These are phyloP conservation scores for Hypsizygus ulmarius DNA, from an alignment of 1,284 basidiomycete genomes.

Conservation along the genomic window DNA sequence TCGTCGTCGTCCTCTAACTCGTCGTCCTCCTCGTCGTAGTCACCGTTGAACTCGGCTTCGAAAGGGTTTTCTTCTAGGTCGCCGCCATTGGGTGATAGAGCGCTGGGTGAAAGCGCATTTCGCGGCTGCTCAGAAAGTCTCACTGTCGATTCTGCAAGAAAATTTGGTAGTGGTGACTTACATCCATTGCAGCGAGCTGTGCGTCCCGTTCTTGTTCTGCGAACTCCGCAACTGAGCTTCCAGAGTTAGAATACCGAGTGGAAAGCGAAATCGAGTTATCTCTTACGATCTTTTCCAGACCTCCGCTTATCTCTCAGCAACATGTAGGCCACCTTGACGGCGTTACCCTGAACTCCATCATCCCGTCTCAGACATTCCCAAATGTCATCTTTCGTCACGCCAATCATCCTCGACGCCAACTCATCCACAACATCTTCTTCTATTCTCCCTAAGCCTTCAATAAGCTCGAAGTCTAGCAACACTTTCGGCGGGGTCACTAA, in stretches of 20 bases:
- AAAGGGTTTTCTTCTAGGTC: constrained; percentile 74
- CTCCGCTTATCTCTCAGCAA: constrained; percentile 87
- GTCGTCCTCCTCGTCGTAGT: constrained; percentile 56
- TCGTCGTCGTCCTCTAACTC: constrained; percentile 53
- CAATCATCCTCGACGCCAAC: constrained; percentile 71
- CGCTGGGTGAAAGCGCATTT: constrained; percentile 60
- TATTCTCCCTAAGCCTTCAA: constrained; percentile 83
- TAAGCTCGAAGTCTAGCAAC: constrained; percentile 69
- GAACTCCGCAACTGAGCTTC: constrained; percentile 60
- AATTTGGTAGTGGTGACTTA: constrained; percentile 35
- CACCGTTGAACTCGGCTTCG: constrained; percentile 69
- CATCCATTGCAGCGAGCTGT: constrained; percentile 75
- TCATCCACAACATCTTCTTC: constrained; percentile 90
- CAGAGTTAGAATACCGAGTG: constrained; percentile 18
- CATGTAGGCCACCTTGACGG: constrained; percentile 96
- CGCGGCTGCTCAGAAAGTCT: constrained; percentile 48
- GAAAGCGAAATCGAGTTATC: constrained; percentile 1
- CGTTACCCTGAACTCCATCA: constrained; percentile 84
- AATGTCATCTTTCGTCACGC: constrained; percentile 80
- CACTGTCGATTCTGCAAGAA: constrained; percentile 5
- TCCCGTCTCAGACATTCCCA: constrained; percentile 82
- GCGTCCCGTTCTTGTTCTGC: constrained; percentile 82
- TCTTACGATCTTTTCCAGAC: constrained; percentile 77
- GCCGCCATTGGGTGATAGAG: constrained; percentile 47
- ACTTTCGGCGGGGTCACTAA: constrained; percentile 63